A percentile compares a stretch with the other conserved stretches of the same genome.
Conservation (phyloP, 2,329 filamentous ascomycete species). For the Cryphonectria naterciae region DNA sequence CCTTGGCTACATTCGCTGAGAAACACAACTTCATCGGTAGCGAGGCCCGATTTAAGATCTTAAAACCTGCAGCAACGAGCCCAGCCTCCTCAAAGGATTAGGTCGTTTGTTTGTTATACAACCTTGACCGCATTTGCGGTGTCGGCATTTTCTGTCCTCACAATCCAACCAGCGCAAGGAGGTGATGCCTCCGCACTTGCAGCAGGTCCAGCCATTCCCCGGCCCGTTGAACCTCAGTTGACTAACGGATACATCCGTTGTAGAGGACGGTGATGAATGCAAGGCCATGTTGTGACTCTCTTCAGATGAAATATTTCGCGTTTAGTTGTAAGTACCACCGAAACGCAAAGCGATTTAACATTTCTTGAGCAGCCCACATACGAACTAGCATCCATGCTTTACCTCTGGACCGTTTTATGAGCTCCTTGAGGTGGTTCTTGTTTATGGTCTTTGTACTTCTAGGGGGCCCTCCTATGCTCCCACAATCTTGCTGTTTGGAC, state of each 20-base stretch:
- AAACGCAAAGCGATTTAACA: neutral
- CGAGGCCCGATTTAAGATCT: neutral
- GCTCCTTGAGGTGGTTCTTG: neutral
- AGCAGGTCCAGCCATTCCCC: conserved; percentile 21
- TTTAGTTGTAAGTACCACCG: neutral
- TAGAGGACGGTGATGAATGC: neutral
- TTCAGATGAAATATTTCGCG: neutral
- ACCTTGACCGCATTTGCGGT: conserved; percentile 3
- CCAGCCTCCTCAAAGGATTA: neutral
- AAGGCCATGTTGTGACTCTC: neutral
- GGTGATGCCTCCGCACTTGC: conserved; percentile 6
- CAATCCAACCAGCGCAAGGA: conserved; percentile 23
- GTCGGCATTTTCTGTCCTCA: conserved; percentile 12
- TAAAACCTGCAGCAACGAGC: neutral
- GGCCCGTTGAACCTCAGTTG: neutral
- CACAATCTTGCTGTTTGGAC: neutral
- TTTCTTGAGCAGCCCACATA: neutral
- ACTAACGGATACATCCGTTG: neutral
- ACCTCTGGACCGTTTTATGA: neutral
- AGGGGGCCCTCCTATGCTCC: neutral
- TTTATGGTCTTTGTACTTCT: neutral
- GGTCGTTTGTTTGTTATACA: conserved; percentile 18
- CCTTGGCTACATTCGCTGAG: neutral
- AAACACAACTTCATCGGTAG: neutral
- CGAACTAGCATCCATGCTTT: neutral